Evolutionary conservation across 331 rosid species (phyloP), one percentile per base, ranked within the genome.

Genomic region (Ulmus americana): DNA sequence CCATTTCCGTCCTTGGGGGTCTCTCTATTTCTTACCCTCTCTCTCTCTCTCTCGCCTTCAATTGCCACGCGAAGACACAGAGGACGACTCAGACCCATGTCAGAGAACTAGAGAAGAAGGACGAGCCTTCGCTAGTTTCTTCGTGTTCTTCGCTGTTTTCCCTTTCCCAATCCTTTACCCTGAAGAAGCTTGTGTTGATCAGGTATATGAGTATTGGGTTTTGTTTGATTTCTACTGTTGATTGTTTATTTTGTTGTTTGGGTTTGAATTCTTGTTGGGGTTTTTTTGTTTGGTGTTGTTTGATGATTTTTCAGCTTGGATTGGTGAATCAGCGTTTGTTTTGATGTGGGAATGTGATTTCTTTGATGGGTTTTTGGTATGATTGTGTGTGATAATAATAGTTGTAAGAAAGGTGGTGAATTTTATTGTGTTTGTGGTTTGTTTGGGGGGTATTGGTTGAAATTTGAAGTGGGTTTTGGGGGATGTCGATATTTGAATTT

Each of bases 41-140:
- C 11, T 10, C 16, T 15, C 39, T 7, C 13, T 18, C 9, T 45
- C 28, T 47, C 67, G 10, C 28, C 55, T 47, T 13, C 11, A n/a
- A n/a, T 38, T 63, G 67, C 67, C 67, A 63, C 67, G 45, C 28
- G 40, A 55, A 18, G 67, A 62, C 43, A 46, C 10, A 62, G 54
- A 22, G 28, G 56, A 63, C 55, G 22, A 28, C 55, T n/a, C 35
- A 45, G 43, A 55, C 61, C 59, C 43, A 11, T 55, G 43, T 55
- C 16, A 55, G 60, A 38, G 40, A 15, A 51, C 56, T 6, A 48
- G 35, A 28, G 35, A 28, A 55, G 13, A 28, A 39, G 11, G 38
- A 6, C 39, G 38, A 53, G 38, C 57, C 9, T 38, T 6, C 61
- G 38, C 42, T 35, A 55, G 61, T 13, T 11, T 10, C 61, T 28